Conservation (phyloP, 1,284 basidiomycete species). For the Irpex lacteus region DNA sequence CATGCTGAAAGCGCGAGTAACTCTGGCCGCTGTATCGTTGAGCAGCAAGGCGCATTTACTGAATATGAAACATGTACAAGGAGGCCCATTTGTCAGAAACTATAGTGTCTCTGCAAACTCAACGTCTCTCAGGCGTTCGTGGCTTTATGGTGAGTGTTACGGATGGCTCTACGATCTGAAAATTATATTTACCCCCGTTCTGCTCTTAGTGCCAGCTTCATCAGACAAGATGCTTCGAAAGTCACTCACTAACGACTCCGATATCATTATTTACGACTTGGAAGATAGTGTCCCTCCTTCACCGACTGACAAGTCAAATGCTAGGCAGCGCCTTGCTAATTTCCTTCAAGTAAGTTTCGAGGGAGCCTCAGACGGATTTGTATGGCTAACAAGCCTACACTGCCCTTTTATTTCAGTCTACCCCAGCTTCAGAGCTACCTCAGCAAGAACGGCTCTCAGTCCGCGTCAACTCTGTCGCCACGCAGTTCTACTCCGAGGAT, state of each 20-base stretch:
- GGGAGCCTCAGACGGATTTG: not conserved
- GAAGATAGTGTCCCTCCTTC: constrained; percentile 79
- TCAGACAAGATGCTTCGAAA: constrained; percentile 81
- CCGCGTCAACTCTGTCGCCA: constrained; percentile 74
- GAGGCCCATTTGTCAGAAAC: not conserved
- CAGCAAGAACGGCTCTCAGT: constrained; percentile 59
- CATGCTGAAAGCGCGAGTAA: not conserved
- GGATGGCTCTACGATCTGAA: no score
- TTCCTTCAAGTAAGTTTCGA: constrained; percentile 53
- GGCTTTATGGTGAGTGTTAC: not conserved
- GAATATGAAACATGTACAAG: not conserved
- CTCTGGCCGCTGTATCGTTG: not conserved
- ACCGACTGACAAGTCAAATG: constrained; percentile 55
- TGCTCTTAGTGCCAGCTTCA: constrained; percentile 62
- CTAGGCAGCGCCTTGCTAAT: constrained; percentile 53
- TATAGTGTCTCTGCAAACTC: constrained; percentile 2
- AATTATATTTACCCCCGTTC: not conserved
- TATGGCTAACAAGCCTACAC: not conserved
- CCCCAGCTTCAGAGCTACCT: constrained; percentile 36
- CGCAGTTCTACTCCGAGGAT: constrained; percentile 72
- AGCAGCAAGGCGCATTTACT: not conserved
- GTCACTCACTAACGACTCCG: constrained; percentile 60
- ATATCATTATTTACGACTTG: constrained; percentile 82
- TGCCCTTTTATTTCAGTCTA: constrained; percentile 22
- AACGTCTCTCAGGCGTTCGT: not conserved